These are phyloP conservation scores for Solanum clarkiae DNA, from an alignment of 257 asterid species.

Conservation along the genomic window DNA sequence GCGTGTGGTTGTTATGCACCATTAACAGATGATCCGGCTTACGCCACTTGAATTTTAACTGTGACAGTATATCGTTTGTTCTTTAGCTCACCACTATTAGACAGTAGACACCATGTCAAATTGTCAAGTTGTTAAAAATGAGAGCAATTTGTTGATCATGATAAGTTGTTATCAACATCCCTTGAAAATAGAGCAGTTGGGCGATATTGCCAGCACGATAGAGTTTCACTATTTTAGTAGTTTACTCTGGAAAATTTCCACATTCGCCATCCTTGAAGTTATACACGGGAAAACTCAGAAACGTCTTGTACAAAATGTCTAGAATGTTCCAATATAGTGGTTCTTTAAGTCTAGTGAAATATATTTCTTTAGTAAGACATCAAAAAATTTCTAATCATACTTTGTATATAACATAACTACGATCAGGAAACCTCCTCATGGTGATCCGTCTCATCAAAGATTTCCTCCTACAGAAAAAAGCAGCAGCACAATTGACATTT, in stretches of 20 bases:
- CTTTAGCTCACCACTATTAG: too few relatives aligned
- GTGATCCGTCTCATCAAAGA: slow-evolving; percentile 84
- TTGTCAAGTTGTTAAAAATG: background rate
- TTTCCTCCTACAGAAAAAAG: slow-evolving; percentile 59
- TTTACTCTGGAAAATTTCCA: background rate
- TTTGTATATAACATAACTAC: background rate
- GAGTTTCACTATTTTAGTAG: too few relatives aligned
- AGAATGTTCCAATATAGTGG: background rate
- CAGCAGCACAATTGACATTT: background rate
- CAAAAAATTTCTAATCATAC: background rate
- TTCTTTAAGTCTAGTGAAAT: background rate
- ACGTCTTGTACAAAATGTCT: background rate
- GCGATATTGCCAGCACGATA: background rate
- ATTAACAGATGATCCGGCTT: too few relatives aligned
- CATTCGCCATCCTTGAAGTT: background rate
- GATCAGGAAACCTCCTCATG: slow-evolving; percentile 52
- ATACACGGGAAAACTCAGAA: background rate
- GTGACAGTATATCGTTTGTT: too few relatives aligned
- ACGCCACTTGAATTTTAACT: too few relatives aligned
- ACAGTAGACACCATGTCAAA: background rate
- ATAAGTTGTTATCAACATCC: background rate
- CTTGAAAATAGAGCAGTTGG: background rate
- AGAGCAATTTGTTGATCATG: too few relatives aligned
- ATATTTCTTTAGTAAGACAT: background rate
- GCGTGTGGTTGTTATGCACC: too few relatives aligned